Evolutionary conservation across 306 rosid species (phyloP).

Genomic region (Parietaria judaica): DNA sequence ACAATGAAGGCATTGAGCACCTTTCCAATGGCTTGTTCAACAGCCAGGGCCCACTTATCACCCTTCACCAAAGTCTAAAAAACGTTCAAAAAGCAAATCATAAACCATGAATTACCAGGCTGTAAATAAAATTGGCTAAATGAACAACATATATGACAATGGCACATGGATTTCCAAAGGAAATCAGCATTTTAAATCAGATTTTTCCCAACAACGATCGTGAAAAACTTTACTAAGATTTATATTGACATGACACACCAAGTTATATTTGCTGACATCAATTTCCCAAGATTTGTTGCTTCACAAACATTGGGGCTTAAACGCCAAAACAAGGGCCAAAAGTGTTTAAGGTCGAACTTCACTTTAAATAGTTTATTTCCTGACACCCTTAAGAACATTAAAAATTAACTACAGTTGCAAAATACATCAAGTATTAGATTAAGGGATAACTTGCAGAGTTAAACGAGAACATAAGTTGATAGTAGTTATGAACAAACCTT

Average conservation of each 20-base stretch:
- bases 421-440: neutral
- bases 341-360: too few species aligned
- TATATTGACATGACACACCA: neutral
- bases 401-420: neutral
- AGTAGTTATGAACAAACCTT: neutral
- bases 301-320: neutral
- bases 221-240: neutral
- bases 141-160: too few species aligned
- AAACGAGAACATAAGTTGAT: neutral
- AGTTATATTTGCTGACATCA: neutral
- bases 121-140: neutral
- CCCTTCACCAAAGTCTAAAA: constrained; percentile 62
- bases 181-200: neutral
- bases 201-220: neutral
- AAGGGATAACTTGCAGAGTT: neutral
- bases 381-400: too few species aligned
- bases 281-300: neutral
- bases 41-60: constrained; percentile 66
- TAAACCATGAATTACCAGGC: neutral
- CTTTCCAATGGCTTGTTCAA: constrained; percentile 79
- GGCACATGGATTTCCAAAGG: too few species aligned
- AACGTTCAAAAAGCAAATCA: constrained; percentile 6
- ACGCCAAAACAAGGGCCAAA: neutral
- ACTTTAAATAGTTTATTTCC: too few species aligned
- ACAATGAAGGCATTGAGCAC: constrained; percentile 88